Evolutionary conservation across 208 protist genomes (phyloP).

Genomic region (Leishmania turanica): DNA sequence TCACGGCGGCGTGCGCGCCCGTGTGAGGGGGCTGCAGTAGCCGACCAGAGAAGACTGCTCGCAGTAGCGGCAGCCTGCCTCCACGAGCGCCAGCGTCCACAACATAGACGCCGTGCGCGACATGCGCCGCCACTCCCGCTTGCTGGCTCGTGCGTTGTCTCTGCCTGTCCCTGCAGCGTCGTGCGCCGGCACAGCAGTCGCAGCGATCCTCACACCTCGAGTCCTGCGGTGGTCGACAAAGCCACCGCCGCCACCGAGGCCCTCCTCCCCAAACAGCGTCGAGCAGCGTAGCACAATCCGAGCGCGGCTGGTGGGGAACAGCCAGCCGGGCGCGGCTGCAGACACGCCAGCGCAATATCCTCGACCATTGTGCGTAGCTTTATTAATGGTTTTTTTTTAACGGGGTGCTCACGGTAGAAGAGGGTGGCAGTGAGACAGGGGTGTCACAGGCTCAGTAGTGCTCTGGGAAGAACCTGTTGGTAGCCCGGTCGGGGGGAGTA

Average conservation of each 20-base stretch:
- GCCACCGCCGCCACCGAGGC: neutral
- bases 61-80: slow-evolving; percentile 23
- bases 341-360: slow-evolving; percentile 30
- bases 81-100: slow-evolving; percentile 16
- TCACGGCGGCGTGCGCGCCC: neutral
- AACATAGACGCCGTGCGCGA: slow-evolving; percentile 1
- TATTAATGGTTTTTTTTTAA: no score
- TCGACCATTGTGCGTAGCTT: neutral
- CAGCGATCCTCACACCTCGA: neutral
- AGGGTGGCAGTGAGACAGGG: neutral
- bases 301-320: slow-evolving; percentile 14
- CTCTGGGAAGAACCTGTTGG: no score
- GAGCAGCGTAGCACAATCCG: slow-evolving; percentile 19
- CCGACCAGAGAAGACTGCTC: slow-evolving; percentile 15
- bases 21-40: slow-evolving; percentile 15
- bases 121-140: neutral
- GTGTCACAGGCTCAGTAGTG: no score
- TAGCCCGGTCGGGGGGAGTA: no score
- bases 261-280: slow-evolving; percentile 22
- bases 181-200: neutral
- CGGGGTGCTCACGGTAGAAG: no score
- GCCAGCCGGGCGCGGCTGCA: slow-evolving; percentile 21
- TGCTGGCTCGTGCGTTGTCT: no score
- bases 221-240: neutral
- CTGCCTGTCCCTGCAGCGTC: neutral